Conservation (phyloP, 345 rosid species). For the Moricandia arvensis region DNA sequence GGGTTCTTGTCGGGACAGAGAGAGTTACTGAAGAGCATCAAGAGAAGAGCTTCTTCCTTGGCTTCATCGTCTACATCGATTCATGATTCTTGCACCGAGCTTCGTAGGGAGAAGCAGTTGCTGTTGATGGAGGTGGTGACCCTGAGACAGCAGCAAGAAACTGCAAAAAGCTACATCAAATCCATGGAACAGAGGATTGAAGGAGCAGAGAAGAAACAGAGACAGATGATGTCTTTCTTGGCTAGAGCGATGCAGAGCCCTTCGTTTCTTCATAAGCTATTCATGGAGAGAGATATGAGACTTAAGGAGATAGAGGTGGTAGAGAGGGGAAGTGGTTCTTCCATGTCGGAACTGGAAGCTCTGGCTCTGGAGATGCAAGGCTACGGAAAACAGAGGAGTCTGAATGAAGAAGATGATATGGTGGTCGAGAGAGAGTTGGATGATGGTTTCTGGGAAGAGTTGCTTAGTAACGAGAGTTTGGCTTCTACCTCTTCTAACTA, state of each 20-base stretch:
- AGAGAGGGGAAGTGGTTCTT: conserved; percentile 44
- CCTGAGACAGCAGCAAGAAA: conserved; percentile 77
- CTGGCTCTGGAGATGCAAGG: conserved; percentile 93
- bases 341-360: conserved; percentile 70
- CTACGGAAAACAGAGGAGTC: conserved; percentile 38
- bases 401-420: conserved; percentile 28
- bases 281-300: conserved; percentile 42
- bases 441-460: conserved; percentile 75
- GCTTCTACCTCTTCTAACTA: conserved; percentile 17
- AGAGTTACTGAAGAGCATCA: conserved; percentile 69
- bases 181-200: conserved; percentile 68
- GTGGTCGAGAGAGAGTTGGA: conserved; percentile 47
- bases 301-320: conserved; percentile 37
- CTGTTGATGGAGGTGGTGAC: conserved; percentile 63
- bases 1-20: conserved; percentile 85
- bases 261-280: conserved; percentile 57
- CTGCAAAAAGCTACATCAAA: conserved; percentile 46
- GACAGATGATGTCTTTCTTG: conserved; percentile 87
- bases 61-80: background rate
- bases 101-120: conserved; percentile 63
- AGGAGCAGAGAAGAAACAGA: conserved; percentile 76
- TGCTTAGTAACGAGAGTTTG: conserved; percentile 46
- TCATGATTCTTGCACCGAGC: conserved; percentile 49
- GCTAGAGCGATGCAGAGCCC: conserved; percentile 84
- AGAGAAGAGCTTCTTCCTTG: conserved; percentile 47